Base-by-base conservation (phyloP, 768 basidiomycete genomes). In the Naganishia vishniacii region DNA sequence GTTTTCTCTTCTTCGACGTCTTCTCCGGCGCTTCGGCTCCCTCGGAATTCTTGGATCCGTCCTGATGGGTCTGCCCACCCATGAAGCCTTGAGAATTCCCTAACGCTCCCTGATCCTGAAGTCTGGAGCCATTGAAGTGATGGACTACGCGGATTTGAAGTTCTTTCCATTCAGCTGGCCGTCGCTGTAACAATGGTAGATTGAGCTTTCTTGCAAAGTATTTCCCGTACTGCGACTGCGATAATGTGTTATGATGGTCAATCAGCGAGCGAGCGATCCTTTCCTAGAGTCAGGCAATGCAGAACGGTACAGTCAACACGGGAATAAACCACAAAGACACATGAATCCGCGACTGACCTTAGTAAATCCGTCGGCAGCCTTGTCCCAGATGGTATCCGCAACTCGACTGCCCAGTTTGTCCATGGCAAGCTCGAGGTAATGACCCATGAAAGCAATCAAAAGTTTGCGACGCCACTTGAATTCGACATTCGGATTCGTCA, bases 391-490 rank as follows among this genome's bases (percentile, higher is more conserved):
- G n/a, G 87, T 85, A 71, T 93, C 94, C 4, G 84, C 89, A 0
- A 98, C 85, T 48, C 91, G 82, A 70, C 89, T 90, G 47, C 95
- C 95, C 67, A 95, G 84, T 47, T 88, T 85, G 74, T 97, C 91
- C 73, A 93, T 88, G 5, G 88, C 88, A 34, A 99, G 84, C 31
- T 79, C 73, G 72, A 87, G 86, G 77, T 86, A 95, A 65, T 86
- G 83, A 6, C 86, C 89, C 41, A 91, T 82, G 71, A 94, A 85
- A 4, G 82, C 81, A 73, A 86, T 79, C 47, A 95, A 83, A 51
- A 94, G 82, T 67, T 82, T 80, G 9, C 88, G 84, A 67, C 88
- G 87, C 23, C 81, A 80, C 72, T 86, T 88, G 28, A 80, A 74
- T 2, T 85, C 75, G 0, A 89, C 84, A 0, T 85, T 82, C 1